Percentiles rank a stretch among this genome's conserved stretches.
Evolutionary conservation across 352 stramenopile genomes (phyloP).

Genomic region (Phytophthora cajani): DNA sequence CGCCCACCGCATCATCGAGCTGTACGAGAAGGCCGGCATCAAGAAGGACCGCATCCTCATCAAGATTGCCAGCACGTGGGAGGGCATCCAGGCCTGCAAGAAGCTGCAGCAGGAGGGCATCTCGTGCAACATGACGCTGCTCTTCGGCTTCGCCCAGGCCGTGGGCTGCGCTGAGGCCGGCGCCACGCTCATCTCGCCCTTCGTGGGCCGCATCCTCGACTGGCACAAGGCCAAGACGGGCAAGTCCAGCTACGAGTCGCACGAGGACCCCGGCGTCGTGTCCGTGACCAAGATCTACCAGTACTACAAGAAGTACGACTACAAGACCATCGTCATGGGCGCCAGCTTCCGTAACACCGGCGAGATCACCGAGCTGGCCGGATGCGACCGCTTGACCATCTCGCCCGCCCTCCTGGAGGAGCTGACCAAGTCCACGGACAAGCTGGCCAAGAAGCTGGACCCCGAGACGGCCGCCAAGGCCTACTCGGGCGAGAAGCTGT

Average conservation of each 20-base stretch:
- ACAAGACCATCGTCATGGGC: constrained; percentile 97
- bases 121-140: constrained; percentile 98
- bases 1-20: constrained; percentile 94
- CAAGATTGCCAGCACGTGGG: constrained; percentile 98
- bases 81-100: constrained; percentile 97
- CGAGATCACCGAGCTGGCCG: constrained; percentile 97
- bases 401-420: constrained; percentile 94
- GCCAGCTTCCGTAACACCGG: constrained; percentile 96
- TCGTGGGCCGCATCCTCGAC: constrained; percentile 97
- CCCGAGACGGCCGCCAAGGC: constrained; percentile 66
- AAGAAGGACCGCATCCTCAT: constrained; percentile 97
- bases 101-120: constrained; percentile 97
- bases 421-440: constrained; percentile 77
- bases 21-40: constrained; percentile 97
- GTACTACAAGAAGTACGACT: constrained; percentile 99
- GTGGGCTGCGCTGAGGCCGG: constrained; percentile 95
- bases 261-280: constrained; percentile 97
- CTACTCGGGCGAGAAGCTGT: constrained; percentile 84
- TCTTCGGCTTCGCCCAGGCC: constrained; percentile 98
- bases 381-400: constrained; percentile 98
- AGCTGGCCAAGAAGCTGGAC: constrained; percentile 88
- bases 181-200: constrained; percentile 96
- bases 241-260: constrained; percentile 92
- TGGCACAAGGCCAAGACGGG: constrained; percentile 96
- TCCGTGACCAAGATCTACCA: constrained; percentile 97